A percentile compares a stretch with the other conserved stretches of the same genome.
Evolutionary conservation across 2,329 filamentous ascomycete genomes (phyloP).

Genomic region (Fusarium azukiicola): DNA sequence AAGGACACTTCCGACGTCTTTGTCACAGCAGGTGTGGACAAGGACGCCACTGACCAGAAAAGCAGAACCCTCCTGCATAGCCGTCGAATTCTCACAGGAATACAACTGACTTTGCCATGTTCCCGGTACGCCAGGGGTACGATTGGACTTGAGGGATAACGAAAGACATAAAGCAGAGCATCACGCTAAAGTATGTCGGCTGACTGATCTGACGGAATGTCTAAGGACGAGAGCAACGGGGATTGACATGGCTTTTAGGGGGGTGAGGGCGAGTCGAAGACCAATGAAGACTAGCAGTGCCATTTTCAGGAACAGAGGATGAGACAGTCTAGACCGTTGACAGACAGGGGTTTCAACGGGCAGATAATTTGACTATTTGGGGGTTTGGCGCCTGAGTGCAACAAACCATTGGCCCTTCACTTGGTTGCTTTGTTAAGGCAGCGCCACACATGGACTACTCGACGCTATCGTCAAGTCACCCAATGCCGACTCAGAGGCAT

Average conservation of each 20-base stretch:
- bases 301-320: background rate
- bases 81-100: background rate
- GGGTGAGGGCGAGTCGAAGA: too few relatives aligned
- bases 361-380: background rate
- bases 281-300: background rate
- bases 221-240: background rate
- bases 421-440: constrained; percentile 2
- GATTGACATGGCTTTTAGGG: background rate
- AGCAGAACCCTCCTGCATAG: background rate
- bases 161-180: background rate
- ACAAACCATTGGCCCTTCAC: background rate
- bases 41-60: background rate
- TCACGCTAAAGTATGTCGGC: background rate
- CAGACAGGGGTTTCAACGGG: background rate
- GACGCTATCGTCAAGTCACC: background rate
- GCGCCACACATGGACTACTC: constrained; percentile 9
- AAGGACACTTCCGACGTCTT: background rate
- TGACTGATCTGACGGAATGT: background rate
- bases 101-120: background rate
- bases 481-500: constrained; percentile 1
- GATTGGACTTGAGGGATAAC: background rate
- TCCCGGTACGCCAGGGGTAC: background rate
- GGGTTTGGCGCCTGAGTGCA: background rate
- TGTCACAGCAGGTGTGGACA: background rate
- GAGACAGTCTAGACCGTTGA: background rate